Evolutionary conservation across 108 stramenopile genomes (phyloP).

Genomic region (Skeletonema marinoi): DNA sequence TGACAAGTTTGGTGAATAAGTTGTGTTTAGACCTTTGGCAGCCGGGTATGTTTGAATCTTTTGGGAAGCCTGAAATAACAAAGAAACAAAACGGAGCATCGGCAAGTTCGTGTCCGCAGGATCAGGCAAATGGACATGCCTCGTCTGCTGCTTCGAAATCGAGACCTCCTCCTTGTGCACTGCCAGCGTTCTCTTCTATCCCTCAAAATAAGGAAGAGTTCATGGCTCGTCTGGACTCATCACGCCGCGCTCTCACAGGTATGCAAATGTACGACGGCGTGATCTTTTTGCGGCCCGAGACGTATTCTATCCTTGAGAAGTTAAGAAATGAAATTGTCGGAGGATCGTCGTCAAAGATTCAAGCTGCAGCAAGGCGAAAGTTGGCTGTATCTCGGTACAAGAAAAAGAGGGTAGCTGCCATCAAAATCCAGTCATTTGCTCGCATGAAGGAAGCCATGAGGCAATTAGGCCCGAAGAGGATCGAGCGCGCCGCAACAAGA

Average conservation of each 20-base stretch:
- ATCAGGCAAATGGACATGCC: conserved; percentile 1
- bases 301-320: conserved; percentile 23
- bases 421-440: conserved; percentile 36
- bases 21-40: conserved; percentile 35
- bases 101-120: not conserved
- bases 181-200: conserved; percentile 26
- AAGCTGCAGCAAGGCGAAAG: conserved; percentile 42
- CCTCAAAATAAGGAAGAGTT: conserved; percentile 39
- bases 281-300: conserved; percentile 42
- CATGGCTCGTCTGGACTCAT: conserved; percentile 15
- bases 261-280: conserved; percentile 44
- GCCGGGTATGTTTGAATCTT: conserved; percentile 45
- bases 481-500: conserved; percentile 59
- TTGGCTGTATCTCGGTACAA: conserved; percentile 21
- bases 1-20: conserved; percentile 41
- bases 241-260: conserved; percentile 39
- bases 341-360: conserved; percentile 46
- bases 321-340: conserved; percentile 33
- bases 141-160: not conserved
- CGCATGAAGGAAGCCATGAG: conserved; percentile 29
- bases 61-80: conserved; percentile 13
- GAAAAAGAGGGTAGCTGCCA: conserved; percentile 15
- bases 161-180: conserved; percentile 11
- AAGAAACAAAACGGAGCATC: not conserved
- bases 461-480: conserved; percentile 25